Base-by-base conservation (phyloP, 225 moss, liverwort and hornwort species). In the Anthoceros angustus region DNA sequence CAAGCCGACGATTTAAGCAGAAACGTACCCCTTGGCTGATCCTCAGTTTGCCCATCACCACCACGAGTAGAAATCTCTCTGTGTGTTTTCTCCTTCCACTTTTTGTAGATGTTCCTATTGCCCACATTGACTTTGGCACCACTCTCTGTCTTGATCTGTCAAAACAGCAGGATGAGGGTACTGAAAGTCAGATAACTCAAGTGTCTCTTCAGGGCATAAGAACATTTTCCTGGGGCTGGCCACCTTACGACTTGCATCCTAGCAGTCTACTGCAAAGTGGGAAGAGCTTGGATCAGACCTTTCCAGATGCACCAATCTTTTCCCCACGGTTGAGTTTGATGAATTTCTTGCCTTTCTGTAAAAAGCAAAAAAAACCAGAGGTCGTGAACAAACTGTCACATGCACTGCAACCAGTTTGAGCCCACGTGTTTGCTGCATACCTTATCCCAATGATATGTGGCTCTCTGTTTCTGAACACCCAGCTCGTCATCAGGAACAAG, bases 391-490 rank as follows among this genome's bases (percentile, higher is more conserved):
- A 8, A 24, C 60, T 4, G 42, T 38, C 8, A 25, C 6, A 41
- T 21, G 12, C 25, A 26, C 15, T 43, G 9, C 39, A 55, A 24
- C 25, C 25, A 8, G 12, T 67, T 8, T 3, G 8, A n/a, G 4
- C 8, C 43, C 63, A 3, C 20, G 25, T 38, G 15, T 38, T 7
- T 5, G 8, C 39, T 9, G 25, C 18, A 41, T 65, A 78, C 83
- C 80, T 84, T 95, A 40, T 95, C 95, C 95, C 95, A 95, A 55
- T 95, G 95, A 45, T 86, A 95, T 7, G 88, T 82, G 32, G 91
- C 70, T 40, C 85, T 95, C 55, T 95, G 91, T 74, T 95, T 85
- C 70, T 85, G 85, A 42, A 86, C 90, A 20, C 95, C 88, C 43
- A 88, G 78, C 60, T 82, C 88, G 72, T 95, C 95, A 64, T 95